Conservation (phyloP, 2,329 filamentous ascomycete species). For the Penicillium sumatraense region DNA sequence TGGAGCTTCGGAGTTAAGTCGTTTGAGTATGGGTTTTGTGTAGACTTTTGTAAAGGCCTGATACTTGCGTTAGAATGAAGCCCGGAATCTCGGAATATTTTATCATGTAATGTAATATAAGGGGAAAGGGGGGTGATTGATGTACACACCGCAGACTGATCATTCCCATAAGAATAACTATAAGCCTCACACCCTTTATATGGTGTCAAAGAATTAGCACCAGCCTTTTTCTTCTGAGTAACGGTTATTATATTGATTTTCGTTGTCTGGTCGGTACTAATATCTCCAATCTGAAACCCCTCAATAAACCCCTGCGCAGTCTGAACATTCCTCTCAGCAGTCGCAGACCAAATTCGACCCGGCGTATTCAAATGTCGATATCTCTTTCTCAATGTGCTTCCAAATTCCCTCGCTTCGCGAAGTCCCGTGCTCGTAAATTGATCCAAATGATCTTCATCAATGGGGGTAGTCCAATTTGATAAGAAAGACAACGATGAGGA, state of each 20-base stretch:
- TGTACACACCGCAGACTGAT: conserved; percentile 55
- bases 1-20: conserved; percentile 58
- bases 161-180: conserved; percentile 60
- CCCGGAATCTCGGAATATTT: not conserved
- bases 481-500: not conserved
- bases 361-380: conserved; percentile 61
- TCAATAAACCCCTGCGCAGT: conserved; percentile 63
- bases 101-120: not conserved
- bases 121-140: conserved; percentile 41
- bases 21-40: conserved; percentile 63
- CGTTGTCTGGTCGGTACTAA: not conserved
- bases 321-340: conserved; percentile 64
- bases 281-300: conserved; percentile 55
- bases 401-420: not conserved
- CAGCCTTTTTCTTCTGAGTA: conserved; percentile 60
- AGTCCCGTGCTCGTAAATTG: not conserved
- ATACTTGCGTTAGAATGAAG: no score
- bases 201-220: conserved; percentile 66
- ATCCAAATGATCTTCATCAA: not conserved
- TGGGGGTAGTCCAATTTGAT: not conserved
- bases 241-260: conserved; percentile 52
- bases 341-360: conserved; percentile 64
- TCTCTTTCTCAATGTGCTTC: conserved; percentile 34
- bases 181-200: conserved; percentile 70
- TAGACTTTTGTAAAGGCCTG: conserved; percentile 45